These are phyloP conservation scores for Monilinia fructicola DNA, from an alignment of 2,329 filamentous ascomycete genomes.

Conservation along the genomic window DNA sequence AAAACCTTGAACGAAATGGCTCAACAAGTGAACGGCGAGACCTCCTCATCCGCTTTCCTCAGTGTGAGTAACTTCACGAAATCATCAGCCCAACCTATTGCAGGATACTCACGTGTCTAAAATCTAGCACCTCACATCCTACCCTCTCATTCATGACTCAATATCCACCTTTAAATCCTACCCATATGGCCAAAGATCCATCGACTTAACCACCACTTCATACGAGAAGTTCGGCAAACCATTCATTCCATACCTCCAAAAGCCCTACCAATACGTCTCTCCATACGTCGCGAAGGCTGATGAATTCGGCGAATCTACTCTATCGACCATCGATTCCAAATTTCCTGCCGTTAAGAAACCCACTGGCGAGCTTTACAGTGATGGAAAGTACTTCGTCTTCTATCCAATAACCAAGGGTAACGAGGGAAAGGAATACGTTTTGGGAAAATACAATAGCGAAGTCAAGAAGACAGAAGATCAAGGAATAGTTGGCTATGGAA, in stretches of 20 bases:
- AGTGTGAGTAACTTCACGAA: constrained; percentile 44
- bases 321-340: constrained; percentile 65
- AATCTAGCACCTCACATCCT: constrained; percentile 74
- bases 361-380: constrained; percentile 65
- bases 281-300: constrained; percentile 86
- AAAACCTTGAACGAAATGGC: constrained; percentile 38
- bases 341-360: constrained; percentile 76
- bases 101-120: constrained; percentile 13
- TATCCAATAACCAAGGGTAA: constrained; percentile 62
- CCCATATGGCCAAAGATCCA: constrained; percentile 78
- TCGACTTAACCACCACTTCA: constrained; percentile 45
- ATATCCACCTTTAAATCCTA: constrained; percentile 78
- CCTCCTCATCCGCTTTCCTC: constrained; percentile 50
- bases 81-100: constrained; percentile 9
- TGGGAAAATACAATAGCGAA: constrained; percentile 57
- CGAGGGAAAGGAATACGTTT: constrained; percentile 62
- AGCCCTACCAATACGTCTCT: constrained; percentile 76
- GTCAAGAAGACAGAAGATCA: constrained; percentile 64
- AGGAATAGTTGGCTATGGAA: constrained; percentile 64
- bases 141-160: constrained; percentile 78
- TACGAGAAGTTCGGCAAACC: constrained; percentile 63
- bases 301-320: constrained; percentile 68
- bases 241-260: constrained; percentile 73
- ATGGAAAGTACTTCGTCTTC: constrained; percentile 60
- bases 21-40: constrained; percentile 53